A percentile compares a stretch with the other conserved stretches of the same genome.
phyloP scores from a whole-genome alignment of 768 basidiomycete genomes.

The Pulveroboletus ravenelii region DNA sequence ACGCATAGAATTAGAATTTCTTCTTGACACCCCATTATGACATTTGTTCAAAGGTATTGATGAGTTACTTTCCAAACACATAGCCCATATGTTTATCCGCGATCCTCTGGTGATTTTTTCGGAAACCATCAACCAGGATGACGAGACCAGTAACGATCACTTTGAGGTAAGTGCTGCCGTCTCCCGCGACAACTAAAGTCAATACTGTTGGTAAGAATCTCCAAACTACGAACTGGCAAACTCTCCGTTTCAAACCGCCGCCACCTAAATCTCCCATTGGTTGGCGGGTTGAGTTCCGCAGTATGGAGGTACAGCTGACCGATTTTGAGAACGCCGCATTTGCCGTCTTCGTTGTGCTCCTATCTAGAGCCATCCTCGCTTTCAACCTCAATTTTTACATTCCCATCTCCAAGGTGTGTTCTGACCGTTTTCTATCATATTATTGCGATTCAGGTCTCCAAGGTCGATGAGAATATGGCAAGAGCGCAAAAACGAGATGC shows the following conservation, averaged over 20 bases:
- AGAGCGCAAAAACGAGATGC: conserved; percentile 85
- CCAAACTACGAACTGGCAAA: conserved; percentile 99
- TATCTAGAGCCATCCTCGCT: conserved; percentile 88
- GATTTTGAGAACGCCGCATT: conserved; percentile 99
- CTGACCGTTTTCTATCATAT: neutral
- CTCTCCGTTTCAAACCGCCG: conserved; percentile 96
- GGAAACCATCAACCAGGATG: conserved; percentile 91
- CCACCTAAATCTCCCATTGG: conserved; percentile 90
- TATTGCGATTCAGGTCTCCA: conserved; percentile 1
- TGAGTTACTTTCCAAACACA: conserved; percentile 80
- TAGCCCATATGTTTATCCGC: conserved; percentile 94
- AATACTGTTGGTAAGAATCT: conserved; percentile 60
- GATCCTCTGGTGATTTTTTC: conserved; percentile 95
- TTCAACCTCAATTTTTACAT: conserved; percentile 94
- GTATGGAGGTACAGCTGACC: conserved; percentile 98
- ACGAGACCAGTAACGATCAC: conserved; percentile 82
- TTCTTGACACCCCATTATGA: neutral
- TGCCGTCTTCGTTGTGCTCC: conserved; percentile 87
- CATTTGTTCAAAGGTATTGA: conserved; percentile 62
- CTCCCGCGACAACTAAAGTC: neutral
- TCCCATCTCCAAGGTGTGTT: conserved; percentile 85
- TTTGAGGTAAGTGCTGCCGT: conserved; percentile 68
- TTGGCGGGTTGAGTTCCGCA: conserved; percentile 97
- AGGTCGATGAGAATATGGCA: conserved; percentile 98
- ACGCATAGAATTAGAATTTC: conserved; percentile 12